These are phyloP conservation scores for Botrytis cinerea DNA, from an alignment of 2,329 filamentous ascomycete genomes.

Conservation along the genomic window DNA sequence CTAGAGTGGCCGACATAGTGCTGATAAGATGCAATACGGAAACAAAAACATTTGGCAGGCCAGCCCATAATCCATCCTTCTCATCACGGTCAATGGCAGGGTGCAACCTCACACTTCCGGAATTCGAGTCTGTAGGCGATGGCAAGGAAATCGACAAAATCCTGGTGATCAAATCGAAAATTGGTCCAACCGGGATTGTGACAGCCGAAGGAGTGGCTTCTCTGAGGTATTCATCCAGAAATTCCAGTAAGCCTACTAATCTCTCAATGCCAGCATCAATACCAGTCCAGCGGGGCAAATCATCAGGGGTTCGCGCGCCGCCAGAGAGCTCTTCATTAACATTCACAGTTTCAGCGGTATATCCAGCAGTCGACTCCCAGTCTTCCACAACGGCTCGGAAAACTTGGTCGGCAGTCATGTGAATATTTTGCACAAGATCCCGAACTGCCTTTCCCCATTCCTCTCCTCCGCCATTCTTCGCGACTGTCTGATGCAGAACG, in stretches of 20 bases:
- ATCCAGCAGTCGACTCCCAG: constrained; percentile 69
- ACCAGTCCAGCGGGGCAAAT: constrained; percentile 71
- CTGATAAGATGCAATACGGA: constrained; percentile 66
- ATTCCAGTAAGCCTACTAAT: constrained; percentile 63
- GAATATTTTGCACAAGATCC: constrained; percentile 62
- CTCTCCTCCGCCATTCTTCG: constrained; percentile 73
- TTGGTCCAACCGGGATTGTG: constrained; percentile 63
- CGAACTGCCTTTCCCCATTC: constrained; percentile 75
- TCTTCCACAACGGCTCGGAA: constrained; percentile 80
- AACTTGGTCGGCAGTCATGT: constrained; percentile 72
- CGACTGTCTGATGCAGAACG: constrained; percentile 75
- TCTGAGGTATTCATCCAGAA: constrained; percentile 64
- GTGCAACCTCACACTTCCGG: constrained; percentile 58
- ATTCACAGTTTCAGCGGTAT: constrained; percentile 47
- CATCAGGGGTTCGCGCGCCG: constrained; percentile 49
- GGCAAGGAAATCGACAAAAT: constrained; percentile 65
- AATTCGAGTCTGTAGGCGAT: constrained; percentile 37
- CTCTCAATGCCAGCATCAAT: constrained; percentile 73
- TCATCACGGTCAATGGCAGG: constrained; percentile 77
- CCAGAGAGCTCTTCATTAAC: constrained; percentile 51
- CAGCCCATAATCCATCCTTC: constrained; percentile 73
- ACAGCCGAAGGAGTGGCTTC: constrained; percentile 66
- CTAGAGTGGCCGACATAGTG: constrained; percentile 59
- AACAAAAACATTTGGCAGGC: constrained; percentile 73
- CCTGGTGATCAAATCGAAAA: constrained; percentile 70